Base-by-base conservation (phyloP, 2,329 filamentous ascomycete genomes). In the Venturiaceae sp. region DNA sequence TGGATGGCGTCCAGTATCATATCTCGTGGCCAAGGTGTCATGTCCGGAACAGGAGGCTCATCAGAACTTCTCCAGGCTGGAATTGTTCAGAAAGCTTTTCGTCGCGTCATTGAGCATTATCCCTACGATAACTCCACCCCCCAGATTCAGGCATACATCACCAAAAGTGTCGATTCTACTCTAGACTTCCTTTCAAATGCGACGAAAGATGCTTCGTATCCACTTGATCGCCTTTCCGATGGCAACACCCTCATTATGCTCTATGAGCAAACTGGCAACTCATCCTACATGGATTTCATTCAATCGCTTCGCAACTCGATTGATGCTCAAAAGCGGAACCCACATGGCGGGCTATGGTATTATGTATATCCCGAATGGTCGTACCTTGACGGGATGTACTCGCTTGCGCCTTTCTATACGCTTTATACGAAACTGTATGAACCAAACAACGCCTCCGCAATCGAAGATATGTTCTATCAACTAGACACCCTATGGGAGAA, bases 331-430 rank as follows among this genome's bases (percentile, higher is more conserved):
- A 63, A 62, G 5, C 63, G 62, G 1, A 72, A 69, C 44, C 59
- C 56, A 1, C 63, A 69, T 30, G 66, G 63, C 2, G 69, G 68
- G 0, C 57, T 71, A 5, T 72, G 69, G 69, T 73, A 73, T 53
- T 72, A 67, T 54, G 63, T 66, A 5, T 81, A 81, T 61, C 77
- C 77, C 1, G 69, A 80, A 57, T 77, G 77, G 72, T 78, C 75
- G 63, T 82, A 80, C 62, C 68, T 80, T 3, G 79, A 82, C 61
- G 79, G 78, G 60, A 78, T 80, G 73, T 80, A 74, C 69, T 78
- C 76, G 0, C 68, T 77, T 9, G 69, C 73, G 7, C 74, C 77
- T 0, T 81, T 77, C 63, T 69, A 71, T 46, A 63, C 73, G 1
- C 58, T 68, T 1, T 69, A 69, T 30, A 55, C 60, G 1, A 52